Base-by-base conservation (phyloP, 805 yeast genomes). In the Candida xyloterini region DNA sequence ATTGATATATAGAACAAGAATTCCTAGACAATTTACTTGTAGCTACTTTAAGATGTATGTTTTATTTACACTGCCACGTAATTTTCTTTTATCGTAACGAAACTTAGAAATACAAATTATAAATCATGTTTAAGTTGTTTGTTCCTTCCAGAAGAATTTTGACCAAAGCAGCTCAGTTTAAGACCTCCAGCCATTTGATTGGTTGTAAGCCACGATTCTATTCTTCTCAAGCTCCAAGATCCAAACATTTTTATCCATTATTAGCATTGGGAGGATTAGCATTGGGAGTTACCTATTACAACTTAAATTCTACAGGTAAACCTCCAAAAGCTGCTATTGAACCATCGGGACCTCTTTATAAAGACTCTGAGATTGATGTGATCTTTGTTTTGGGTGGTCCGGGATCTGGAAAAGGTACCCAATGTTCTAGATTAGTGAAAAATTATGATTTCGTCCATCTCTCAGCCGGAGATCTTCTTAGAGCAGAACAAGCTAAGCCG, bases 331-430 rank as follows among this genome's bases (percentile, higher is more conserved):
- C 62, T 7, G 54, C 60, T 10, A 37, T 60, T n/a, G 69, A 65
- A 40, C 64, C 66, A 33, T 44, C 47, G 22, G 42, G 47, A 7
- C 53, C 55, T 13, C 35, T 50, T 0, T 85, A 85, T 58, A 65
- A 74, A 8, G 72, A 74, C 2, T 78, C 79, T 27, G 81, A 86
- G 40, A 79, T 85, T 21, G 78, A 85, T 20, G 95, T 91, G 4
- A 73, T 90, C 20, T 91, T 87, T 62, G 96, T 91, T 14, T 76
- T 91, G 23, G 99, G 99, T 30, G 98, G 98, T 3, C 98, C 98
- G 5, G 98, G 98, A 15, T 86, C 95, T 21, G 98, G 99, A 30
- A 93, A 93, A 60, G 98, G 99, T 42, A 91, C 99, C 1, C 99
- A 91, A 65, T 87, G 97, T 69, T 83, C 81, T 23, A 85, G 79